A percentile compares a stretch with the other conserved stretches of the same genome.
These are phyloP conservation scores for Dovyalis caffra DNA, from an alignment of 345 rosid genomes.

Conservation along the genomic window DNA sequence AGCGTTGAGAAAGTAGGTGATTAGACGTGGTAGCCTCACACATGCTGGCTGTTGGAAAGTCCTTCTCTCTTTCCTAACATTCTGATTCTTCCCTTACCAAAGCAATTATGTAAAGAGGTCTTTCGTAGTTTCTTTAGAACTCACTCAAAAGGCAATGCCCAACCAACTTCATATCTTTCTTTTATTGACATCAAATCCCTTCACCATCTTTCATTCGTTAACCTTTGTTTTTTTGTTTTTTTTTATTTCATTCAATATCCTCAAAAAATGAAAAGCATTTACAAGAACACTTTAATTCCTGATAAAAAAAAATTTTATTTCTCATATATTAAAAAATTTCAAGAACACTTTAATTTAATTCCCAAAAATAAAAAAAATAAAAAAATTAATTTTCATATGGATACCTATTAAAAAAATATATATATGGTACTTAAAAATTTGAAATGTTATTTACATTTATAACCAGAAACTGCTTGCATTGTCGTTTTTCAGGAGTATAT, in stretches of 20 bases:
- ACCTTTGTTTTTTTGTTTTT: neutral
- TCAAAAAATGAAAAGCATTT: too few relatives aligned
- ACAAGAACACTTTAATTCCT: too few relatives aligned
- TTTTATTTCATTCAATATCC: neutral
- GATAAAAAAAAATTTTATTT: too few relatives aligned
- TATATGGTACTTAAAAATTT: too few relatives aligned
- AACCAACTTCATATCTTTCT: conserved; percentile 25
- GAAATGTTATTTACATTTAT: too few relatives aligned
- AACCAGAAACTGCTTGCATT: too few relatives aligned
- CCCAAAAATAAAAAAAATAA: too few relatives aligned
- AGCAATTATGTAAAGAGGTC: conserved; percentile 1
- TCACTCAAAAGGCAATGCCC: conserved; percentile 35
- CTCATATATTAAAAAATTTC: too few relatives aligned
- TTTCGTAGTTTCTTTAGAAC: conserved; percentile 17
- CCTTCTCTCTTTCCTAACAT: conserved; percentile 59
- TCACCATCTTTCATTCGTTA: neutral
- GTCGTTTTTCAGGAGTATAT: too few relatives aligned
- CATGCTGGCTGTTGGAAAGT: conserved; percentile 70
- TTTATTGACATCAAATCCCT: conserved; percentile 11
- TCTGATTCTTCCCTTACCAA: conserved; percentile 14
- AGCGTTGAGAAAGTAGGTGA: neutral
- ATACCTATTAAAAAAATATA: too few relatives aligned
- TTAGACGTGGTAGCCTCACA: conserved; percentile 37
- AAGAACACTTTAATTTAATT: too few relatives aligned
- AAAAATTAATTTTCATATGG: too few relatives aligned